phyloP scores from a whole-genome alignment of 2,329 filamentous ascomycete species.

The Cladosporium colombiae region DNA sequence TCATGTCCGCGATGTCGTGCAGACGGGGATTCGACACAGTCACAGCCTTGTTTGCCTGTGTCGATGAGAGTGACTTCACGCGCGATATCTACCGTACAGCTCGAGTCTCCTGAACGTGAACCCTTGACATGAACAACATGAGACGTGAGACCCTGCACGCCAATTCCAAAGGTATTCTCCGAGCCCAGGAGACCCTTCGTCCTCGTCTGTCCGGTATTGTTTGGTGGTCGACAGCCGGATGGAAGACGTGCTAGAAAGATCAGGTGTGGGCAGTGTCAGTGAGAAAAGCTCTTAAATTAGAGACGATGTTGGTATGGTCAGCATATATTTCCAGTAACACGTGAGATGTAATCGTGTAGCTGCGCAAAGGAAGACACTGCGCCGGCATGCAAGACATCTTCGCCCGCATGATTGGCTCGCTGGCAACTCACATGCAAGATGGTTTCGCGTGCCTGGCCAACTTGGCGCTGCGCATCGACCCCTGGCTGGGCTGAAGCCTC shows the following conservation, averaged over 20 bases:
- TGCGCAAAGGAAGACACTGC: conserved; percentile 14
- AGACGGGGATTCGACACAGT: neutral
- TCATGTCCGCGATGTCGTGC: conserved; percentile 5
- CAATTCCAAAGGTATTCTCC: neutral
- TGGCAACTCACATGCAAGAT: conserved; percentile 5
- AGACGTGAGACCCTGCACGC: neutral
- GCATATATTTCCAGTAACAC: neutral
- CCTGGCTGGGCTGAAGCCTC: conserved; percentile 1
- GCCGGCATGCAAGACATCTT: conserved; percentile 19
- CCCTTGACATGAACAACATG: conserved; percentile 1
- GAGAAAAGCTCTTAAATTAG: neutral
- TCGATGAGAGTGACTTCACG: neutral
- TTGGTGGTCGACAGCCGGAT: neutral
- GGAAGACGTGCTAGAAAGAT: neutral
- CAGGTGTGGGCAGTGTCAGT: neutral
- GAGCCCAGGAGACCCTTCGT: neutral
- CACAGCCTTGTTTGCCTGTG: neutral
- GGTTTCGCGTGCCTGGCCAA: conserved; percentile 8
- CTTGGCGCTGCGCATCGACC: conserved; percentile 11
- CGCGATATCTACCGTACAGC: neutral
- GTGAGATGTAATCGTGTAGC: neutral
- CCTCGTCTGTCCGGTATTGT: neutral
- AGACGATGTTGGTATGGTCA: neutral
- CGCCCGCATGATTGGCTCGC: neutral
- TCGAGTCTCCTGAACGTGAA: neutral